Base-by-base conservation (phyloP, 257 asterid species). In the Fraxinus quadrangulata region DNA sequence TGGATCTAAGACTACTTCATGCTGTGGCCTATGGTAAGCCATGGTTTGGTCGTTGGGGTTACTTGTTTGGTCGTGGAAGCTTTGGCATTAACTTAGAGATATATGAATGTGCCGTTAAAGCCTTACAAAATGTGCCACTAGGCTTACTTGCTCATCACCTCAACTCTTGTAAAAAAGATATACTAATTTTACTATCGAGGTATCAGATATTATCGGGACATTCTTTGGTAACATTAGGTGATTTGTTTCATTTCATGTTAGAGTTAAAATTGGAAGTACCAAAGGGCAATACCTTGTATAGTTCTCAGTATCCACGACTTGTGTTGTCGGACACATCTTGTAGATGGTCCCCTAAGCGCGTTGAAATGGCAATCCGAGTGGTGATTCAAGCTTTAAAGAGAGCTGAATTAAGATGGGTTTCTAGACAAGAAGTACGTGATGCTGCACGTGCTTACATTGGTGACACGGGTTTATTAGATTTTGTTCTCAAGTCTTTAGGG, bases 271-370 rank as follows among this genome's bases (percentile, higher is more conserved):
- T 76, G 65, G 81, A 87, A 72, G 80, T 92, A 9, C 91, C 97
- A 5, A 87, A 82, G 75, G 97, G 42, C 45, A 75, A 1, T 77
- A 78, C 42, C 30, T 12, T 23, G 19, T 74, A 70, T 17, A 77
- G 45, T 51, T 73, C 87, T 0, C 83, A 81, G 81, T 84, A 87
- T 61, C 89, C 88, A 6, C 89, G 93, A 28, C 83, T 96, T 82
- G 82, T 96, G 85, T 89, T 96, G 84, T 90, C 90, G 11, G 98
- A 94, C 63, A 77, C 91, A 7, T 88, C 97, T 1, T 96, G 99
- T 80, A 83, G 99, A 61, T 96, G 99, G 99, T 96, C 99, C 0
- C 92, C 97, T 2, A 93, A 92, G 79, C 93, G 99, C 1, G 94
- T 96, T 2, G 97, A 93, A 49, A 93, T 92, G 96, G 98, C 99